Conservation (phyloP, 202 grass and related monocot species). For the Eragrostis tef region DNA sequence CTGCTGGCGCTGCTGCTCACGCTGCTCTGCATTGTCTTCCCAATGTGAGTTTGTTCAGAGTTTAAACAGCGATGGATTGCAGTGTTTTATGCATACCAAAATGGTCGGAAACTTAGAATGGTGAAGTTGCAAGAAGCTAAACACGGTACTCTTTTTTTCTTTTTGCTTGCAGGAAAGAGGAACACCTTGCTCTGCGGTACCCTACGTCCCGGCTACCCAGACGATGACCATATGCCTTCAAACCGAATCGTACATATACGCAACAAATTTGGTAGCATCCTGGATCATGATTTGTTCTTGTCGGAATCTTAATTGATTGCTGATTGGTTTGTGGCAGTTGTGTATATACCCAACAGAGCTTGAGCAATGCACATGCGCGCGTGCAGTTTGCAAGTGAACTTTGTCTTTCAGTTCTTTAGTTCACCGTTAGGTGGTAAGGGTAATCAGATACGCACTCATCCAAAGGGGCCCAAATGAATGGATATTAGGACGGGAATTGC, state of each 20-base stretch:
- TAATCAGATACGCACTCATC: neutral
- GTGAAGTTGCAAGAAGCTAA: neutral
- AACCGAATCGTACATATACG: neutral
- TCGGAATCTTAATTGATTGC: neutral
- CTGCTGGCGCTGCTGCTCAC: constrained; percentile 55
- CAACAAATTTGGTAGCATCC: neutral
- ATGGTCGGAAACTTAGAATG: neutral
- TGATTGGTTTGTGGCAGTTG: neutral
- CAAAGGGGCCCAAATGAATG: neutral
- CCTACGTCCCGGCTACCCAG: neutral
- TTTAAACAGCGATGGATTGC: neutral
- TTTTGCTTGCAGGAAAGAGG: constrained; percentile 47
- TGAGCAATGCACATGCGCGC: neutral
- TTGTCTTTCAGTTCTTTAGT: neutral
- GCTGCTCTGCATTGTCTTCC: constrained; percentile 52
- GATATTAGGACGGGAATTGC: neutral
- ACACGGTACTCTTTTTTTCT: neutral
- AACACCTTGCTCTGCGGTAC: constrained; percentile 23
- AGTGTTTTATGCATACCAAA: neutral
- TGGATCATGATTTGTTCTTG: neutral
- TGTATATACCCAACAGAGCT: constrained; percentile 8
- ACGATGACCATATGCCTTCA: neutral
- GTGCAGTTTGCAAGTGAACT: neutral
- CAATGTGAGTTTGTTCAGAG: constrained; percentile 55
- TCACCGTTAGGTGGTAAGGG: neutral